These are phyloP conservation scores for Ophiostoma ulmi DNA, from an alignment of 2,329 filamentous ascomycete genomes.

Conservation along the genomic window DNA sequence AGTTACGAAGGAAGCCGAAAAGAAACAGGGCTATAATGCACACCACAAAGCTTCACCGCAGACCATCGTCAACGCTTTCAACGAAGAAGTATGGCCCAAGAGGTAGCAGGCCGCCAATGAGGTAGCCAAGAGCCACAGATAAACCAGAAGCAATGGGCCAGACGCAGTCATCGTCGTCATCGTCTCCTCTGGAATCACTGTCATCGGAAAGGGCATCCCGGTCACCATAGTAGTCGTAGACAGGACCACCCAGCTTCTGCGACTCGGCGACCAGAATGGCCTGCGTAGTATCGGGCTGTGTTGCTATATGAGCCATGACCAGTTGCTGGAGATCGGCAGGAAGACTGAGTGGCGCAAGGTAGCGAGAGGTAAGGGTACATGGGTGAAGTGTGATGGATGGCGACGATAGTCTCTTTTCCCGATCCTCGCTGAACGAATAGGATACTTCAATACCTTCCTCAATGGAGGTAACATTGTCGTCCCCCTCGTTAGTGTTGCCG, in stretches of 20 bases:
- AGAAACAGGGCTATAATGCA: slow-evolving; percentile 33
- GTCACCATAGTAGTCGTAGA: slow-evolving; percentile 20
- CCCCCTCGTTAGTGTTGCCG: slow-evolving; percentile 19
- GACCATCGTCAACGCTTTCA: slow-evolving; percentile 30
- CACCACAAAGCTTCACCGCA: slow-evolving; percentile 34
- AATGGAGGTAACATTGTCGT: slow-evolving; percentile 13
- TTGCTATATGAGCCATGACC: slow-evolving; percentile 25
- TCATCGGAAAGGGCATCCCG: background rate
- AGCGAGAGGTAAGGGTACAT: slow-evolving; percentile 18
- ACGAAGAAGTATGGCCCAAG: slow-evolving; percentile 34
- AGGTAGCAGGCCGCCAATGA: slow-evolving; percentile 33
- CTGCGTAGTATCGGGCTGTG: slow-evolving; percentile 17
- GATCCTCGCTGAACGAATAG: background rate
- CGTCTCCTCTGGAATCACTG: slow-evolving; percentile 10
- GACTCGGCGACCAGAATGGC: slow-evolving; percentile 14
- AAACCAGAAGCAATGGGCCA: slow-evolving; percentile 30
- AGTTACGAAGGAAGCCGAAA: slow-evolving; percentile 33
- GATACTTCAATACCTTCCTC: background rate
- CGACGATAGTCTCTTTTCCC: slow-evolving; percentile 29
- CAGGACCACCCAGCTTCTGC: slow-evolving; percentile 4
- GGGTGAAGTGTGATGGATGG: background rate
- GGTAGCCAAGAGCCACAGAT: slow-evolving; percentile 33
- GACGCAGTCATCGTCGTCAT: slow-evolving; percentile 18
- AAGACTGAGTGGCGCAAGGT: slow-evolving; percentile 28
- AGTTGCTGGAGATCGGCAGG: slow-evolving; percentile 27